Percentiles rank a stretch among this genome's conserved stretches.
Evolutionary conservation across 1,139 yeast species (phyloP).

Genomic region (Scheffersomyces illinoinensis): DNA sequence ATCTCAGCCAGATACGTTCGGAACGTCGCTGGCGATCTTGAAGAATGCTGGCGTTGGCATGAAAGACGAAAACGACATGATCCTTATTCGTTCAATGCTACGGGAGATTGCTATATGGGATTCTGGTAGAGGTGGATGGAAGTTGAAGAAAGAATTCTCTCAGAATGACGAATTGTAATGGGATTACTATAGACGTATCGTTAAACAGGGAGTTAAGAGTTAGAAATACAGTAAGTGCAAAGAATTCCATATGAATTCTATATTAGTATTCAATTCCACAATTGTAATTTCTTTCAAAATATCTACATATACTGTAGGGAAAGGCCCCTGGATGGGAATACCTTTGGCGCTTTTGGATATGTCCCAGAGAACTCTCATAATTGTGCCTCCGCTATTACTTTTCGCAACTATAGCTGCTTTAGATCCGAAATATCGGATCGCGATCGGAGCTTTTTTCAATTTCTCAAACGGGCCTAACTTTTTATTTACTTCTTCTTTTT

Average conservation of each 20-base stretch:
- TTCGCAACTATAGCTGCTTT: neutral
- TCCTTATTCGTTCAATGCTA: conserved; percentile 66
- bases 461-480: neutral
- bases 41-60: conserved; percentile 47
- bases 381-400: neutral
- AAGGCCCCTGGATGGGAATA: neutral
- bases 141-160: conserved; percentile 54
- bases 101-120: conserved; percentile 74
- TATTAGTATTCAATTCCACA: neutral
- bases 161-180: neutral
- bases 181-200: neutral
- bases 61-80: conserved; percentile 55
- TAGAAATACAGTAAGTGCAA: neutral
- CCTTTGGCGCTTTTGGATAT: neutral
- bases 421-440: neutral
- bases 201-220: neutral
- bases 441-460: neutral
- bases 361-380: neutral
- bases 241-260: neutral
- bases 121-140: conserved; percentile 58
- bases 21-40: conserved; percentile 61
- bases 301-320: neutral
- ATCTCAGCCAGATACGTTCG: conserved; percentile 38
- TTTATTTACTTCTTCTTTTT: too few species aligned
- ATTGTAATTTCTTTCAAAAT: neutral